Evolutionary conservation across 805 yeast species (phyloP), one percentile per base, ranked within the genome.

Genomic region (Candida railenensis): DNA sequence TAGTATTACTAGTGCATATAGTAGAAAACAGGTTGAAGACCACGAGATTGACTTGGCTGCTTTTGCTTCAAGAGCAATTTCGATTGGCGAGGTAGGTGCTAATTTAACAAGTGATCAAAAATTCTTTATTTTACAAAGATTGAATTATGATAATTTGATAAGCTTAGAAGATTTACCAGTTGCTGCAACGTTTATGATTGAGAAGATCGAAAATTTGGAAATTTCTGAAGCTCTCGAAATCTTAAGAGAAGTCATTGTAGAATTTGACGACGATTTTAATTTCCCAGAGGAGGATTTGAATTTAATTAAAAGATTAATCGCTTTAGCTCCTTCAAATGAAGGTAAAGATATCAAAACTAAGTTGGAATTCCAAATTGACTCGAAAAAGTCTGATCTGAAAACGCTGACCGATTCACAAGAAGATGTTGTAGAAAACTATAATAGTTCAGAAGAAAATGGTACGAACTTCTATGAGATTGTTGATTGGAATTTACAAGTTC

Each of bases 221-320:
- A 53, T 63, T 11, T 70, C 65, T 2, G 77, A 75, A 32, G 71
- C 81, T 0, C 36, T 69, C 1, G 63, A 61, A 7, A 67, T 77
- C 34, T 56, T 81, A 39, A 54, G 59, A 22, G 61, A 65, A n/a
- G 71, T 76, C 3, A 49, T 72, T 3, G 66, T 53, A 1, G 67
- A 72, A 16, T 81, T 78, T 51, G 53, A 54, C 4, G 74, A 67
- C 43, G 85, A 81, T 55, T 71, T 73, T 30, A 78, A 77, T 53
- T 67, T 79, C 48, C 73, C 77, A 9, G 50, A 46, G 2, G 58
- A 55, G 2, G 73, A 71, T 37, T 67, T 67, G 51, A 61, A 59
- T 3, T 65, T 66, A 42, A 61, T 76, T 38, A 40, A 52, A 28
- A 45, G 38, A 3, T 49, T 59, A 40, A 52, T 60, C 16, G 43